These are phyloP conservation scores for Epithele typhae DNA, from an alignment of 768 basidiomycete genomes.

Conservation along the genomic window DNA sequence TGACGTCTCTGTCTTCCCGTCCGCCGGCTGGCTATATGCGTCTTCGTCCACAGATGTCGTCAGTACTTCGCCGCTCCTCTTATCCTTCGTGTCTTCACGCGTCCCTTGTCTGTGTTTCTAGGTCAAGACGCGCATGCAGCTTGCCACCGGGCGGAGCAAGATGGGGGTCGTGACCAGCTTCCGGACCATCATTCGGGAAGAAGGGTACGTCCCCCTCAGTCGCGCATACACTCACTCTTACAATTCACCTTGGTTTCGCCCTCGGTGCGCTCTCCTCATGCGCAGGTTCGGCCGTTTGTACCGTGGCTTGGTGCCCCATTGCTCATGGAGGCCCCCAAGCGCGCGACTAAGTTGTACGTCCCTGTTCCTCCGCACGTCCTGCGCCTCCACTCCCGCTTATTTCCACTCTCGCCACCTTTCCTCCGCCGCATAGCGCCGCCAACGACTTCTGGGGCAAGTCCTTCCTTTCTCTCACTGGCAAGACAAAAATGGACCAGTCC, in stretches of 20 bases:
- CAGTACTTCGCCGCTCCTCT: conserved; percentile 33
- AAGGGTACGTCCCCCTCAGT: conserved; percentile 63
- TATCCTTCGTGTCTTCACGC: background rate
- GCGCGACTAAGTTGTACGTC: conserved; percentile 90
- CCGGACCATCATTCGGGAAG: conserved; percentile 75
- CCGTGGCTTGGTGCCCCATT: conserved; percentile 96
- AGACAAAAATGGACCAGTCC: conserved; percentile 81
- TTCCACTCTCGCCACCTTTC: too few species aligned
- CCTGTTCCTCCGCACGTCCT: background rate
- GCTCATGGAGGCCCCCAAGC: conserved; percentile 94
- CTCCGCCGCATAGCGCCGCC: conserved; percentile 47
- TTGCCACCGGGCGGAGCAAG: conserved; percentile 78
- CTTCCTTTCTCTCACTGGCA: conserved; percentile 56
- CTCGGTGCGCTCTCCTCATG: background rate
- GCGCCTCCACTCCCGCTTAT: too few species aligned
- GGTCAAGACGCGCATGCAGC: conserved; percentile 98
- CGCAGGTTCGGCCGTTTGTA: conserved; percentile 77
- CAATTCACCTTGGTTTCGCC: background rate
- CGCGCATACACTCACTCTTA: conserved; percentile 2
- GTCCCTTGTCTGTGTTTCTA: conserved; percentile 26
- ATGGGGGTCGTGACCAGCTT: conserved; percentile 83
- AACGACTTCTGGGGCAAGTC: conserved; percentile 97
- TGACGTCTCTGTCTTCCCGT: background rate
- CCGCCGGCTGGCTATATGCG: background rate
- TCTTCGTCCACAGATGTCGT: conserved; percentile 67